Conservation (phyloP, 2,329 filamentous ascomycete species). For the Pleurostoma richardsiae region DNA sequence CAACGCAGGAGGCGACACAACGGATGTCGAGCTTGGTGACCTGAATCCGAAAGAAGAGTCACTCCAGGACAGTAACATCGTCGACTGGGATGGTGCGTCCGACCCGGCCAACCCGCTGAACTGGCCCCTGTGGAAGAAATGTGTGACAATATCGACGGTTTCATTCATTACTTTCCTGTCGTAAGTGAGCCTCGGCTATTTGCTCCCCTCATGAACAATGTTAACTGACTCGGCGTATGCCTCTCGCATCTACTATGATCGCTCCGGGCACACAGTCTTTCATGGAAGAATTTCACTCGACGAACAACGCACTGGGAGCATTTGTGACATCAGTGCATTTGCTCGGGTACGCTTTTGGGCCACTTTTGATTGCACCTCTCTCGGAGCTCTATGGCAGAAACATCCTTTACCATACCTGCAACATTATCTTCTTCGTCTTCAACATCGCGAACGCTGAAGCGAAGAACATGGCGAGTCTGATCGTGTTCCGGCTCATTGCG, state of each 20-base stretch:
- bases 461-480: conserved; percentile 30
- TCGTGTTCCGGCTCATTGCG: conserved; percentile 44
- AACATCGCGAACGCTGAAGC: conserved; percentile 32
- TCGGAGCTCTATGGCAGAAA: conserved; percentile 39
- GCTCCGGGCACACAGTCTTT: conserved; percentile 49
- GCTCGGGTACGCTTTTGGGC: conserved; percentile 32
- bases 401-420: conserved; percentile 36
- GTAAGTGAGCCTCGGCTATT: neutral
- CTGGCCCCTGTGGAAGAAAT: neutral
- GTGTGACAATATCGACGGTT: conserved; percentile 39
- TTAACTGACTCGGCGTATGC: conserved; percentile 21
- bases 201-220: too few species aligned
- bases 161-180: conserved; percentile 40
- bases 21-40: neutral
- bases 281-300: conserved; percentile 42
- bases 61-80: conserved; percentile 22
- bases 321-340: conserved; percentile 50
- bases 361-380: conserved; percentile 32
- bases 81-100: conserved; percentile 7
- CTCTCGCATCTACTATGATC: conserved; percentile 47
- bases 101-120: conserved; percentile 1
- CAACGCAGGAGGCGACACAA: neutral
- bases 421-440: conserved; percentile 28
- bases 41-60: neutral
- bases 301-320: conserved; percentile 36